Evolutionary conservation across 2,329 filamentous ascomycete species (phyloP).

Genomic region (Didymella exigua): DNA sequence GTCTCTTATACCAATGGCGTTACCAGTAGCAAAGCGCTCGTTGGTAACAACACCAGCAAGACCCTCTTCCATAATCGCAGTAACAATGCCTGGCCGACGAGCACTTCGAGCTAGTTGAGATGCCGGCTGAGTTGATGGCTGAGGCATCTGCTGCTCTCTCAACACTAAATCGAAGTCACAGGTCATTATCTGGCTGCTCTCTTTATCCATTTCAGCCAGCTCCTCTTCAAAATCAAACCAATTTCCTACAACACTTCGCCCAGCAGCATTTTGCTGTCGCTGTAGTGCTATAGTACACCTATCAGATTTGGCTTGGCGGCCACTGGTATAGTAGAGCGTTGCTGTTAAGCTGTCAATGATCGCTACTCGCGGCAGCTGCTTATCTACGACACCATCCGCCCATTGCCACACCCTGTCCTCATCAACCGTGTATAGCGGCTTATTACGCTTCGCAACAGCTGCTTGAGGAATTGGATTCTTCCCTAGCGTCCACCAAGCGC

Average conservation of each 20-base stretch:
- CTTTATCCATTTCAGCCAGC: background rate
- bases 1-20: conserved; percentile 1
- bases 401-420: background rate
- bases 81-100: background rate
- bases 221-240: conserved; percentile 1
- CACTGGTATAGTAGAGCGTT: conserved; percentile 4
- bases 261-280: background rate
- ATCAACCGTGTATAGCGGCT: background rate
- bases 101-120: background rate
- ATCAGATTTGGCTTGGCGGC: conserved; percentile 3
- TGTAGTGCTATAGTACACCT: conserved; percentile 7
- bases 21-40: background rate
- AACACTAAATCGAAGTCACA: background rate
- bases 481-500: too few species aligned
- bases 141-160: background rate
- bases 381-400: conserved; percentile 5
- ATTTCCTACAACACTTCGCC: background rate
- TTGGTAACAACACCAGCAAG: background rate
- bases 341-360: conserved; percentile 4
- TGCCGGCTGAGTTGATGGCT: background rate
- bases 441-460: background rate
- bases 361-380: background rate
- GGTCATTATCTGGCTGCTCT: background rate
- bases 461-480: background rate
- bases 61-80: background rate